Conservation (phyloP, 75 land plant species). For the Ceratopteris richardii region DNA sequence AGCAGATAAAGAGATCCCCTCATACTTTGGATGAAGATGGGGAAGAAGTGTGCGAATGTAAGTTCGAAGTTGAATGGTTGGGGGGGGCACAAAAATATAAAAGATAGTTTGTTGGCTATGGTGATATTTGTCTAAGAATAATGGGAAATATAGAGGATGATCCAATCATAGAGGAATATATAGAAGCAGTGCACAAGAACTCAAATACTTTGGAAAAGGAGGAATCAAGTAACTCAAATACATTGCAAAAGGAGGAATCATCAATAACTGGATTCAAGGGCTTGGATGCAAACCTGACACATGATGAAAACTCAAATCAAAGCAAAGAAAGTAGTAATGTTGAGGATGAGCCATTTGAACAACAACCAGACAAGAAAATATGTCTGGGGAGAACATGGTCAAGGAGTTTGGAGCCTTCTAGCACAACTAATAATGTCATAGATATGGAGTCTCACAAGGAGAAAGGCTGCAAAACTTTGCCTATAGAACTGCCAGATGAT, state of each 20-base stretch:
- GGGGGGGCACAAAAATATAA: background rate
- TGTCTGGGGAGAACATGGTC: too few species aligned
- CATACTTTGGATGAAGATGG: background rate
- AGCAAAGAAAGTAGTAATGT: background rate
- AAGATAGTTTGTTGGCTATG: background rate
- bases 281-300: background rate
- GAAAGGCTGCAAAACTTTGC: background rate
- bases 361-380: background rate
- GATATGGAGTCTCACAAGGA: background rate
- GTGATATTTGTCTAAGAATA: background rate
- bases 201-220: background rate
- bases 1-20: background rate
- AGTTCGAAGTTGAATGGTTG: conserved; percentile 1
- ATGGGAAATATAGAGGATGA: background rate
- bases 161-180: background rate
- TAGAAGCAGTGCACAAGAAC: background rate
- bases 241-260: background rate
- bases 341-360: background rate
- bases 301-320: background rate
- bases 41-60: background rate
- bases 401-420: too few species aligned
- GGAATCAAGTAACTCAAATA: too few species aligned
- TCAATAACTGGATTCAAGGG: background rate
- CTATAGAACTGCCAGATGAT: background rate
- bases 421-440: background rate